phyloP scores from a whole-genome alignment of 257 asterid species.

The Scutellaria barbata region DNA sequence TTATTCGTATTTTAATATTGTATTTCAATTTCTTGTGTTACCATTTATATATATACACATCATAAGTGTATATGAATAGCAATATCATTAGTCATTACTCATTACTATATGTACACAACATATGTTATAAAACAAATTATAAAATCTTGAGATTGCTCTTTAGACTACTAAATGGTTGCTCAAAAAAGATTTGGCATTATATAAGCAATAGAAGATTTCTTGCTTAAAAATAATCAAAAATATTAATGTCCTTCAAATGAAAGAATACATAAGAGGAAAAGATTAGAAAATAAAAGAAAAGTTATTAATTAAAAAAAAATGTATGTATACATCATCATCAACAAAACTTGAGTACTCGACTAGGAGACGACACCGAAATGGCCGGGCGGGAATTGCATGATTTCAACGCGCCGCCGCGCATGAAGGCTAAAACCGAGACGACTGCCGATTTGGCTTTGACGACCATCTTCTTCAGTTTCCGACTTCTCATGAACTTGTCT shows the following conservation, averaged over 20 bases:
- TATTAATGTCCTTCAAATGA: not conserved
- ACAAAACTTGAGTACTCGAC: slow-evolving; percentile 40
- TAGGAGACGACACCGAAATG: slow-evolving; percentile 46
- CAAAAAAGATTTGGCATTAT: too few relatives aligned
- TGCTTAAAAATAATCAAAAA: not conserved
- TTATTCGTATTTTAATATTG: too few relatives aligned
- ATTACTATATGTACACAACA: too few relatives aligned
- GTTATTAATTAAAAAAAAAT: not conserved
- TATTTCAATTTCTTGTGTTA: too few relatives aligned
- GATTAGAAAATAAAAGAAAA: not conserved
- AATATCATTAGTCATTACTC: too few relatives aligned
- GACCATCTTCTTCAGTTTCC: slow-evolving; percentile 48
- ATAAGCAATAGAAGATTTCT: too few relatives aligned
- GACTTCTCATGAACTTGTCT: slow-evolving; percentile 28
- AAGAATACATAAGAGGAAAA: not conserved
- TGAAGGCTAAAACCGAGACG: slow-evolving; percentile 43
- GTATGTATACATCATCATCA: not conserved
- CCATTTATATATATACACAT: too few relatives aligned
- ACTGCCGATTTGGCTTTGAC: slow-evolving; percentile 46
- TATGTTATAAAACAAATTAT: too few relatives aligned
- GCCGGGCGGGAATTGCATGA: slow-evolving; percentile 47
- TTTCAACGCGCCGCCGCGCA: slow-evolving; percentile 46
- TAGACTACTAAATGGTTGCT: too few relatives aligned
- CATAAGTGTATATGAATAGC: too few relatives aligned
- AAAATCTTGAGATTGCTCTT: too few relatives aligned